Percentiles rank a stretch among this genome's conserved stretches.
These are phyloP conservation scores for Arabidopsis arenosa DNA, from an alignment of 345 rosid genomes.

Conservation along the genomic window DNA sequence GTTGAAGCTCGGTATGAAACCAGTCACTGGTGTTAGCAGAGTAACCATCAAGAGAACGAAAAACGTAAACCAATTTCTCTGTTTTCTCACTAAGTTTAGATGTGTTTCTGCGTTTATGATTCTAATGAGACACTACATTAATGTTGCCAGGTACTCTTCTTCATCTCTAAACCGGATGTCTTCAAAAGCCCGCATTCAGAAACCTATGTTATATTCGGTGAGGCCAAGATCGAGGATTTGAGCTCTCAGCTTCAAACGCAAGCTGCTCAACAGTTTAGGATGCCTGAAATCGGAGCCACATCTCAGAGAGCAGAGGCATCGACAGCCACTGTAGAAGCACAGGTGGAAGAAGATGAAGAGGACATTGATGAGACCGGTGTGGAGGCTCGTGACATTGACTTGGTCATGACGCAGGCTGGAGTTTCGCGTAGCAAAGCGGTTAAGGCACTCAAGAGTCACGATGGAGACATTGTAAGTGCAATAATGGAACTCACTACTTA, in stretches of 20 bases:
- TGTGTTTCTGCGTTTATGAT: background rate
- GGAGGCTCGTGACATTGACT: slow-evolving; percentile 79
- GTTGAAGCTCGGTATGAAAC: slow-evolving; percentile 89
- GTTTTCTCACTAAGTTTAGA: background rate
- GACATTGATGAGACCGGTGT: slow-evolving; percentile 77
- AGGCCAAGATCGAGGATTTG: slow-evolving; percentile 92
- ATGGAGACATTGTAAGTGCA: slow-evolving; percentile 91
- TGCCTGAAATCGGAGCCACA: slow-evolving; percentile 73
- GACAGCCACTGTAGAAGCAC: slow-evolving; percentile 45
- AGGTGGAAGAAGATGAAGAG: slow-evolving; percentile 78
- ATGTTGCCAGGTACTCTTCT: slow-evolving; percentile 64
- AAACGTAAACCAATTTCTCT: slow-evolving; percentile 50
- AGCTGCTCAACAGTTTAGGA: slow-evolving; percentile 88
- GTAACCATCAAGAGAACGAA: slow-evolving; percentile 87
- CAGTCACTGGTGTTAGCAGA: slow-evolving; percentile 77
- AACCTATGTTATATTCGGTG: slow-evolving; percentile 83
- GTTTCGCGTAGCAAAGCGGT: slow-evolving; percentile 76
- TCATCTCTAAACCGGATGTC: slow-evolving; percentile 87
- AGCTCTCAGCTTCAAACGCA: slow-evolving; percentile 92
- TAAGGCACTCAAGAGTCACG: slow-evolving; percentile 70
- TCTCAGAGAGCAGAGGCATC: slow-evolving; percentile 63
- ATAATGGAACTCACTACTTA: slow-evolving; percentile 88
- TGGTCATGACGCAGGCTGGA: slow-evolving; percentile 89
- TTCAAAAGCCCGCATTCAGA: slow-evolving; percentile 91
- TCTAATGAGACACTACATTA: background rate